Evolutionary conservation across 164 flowering plant species (phyloP).

Genomic region (Liriodendron chinense): DNA sequence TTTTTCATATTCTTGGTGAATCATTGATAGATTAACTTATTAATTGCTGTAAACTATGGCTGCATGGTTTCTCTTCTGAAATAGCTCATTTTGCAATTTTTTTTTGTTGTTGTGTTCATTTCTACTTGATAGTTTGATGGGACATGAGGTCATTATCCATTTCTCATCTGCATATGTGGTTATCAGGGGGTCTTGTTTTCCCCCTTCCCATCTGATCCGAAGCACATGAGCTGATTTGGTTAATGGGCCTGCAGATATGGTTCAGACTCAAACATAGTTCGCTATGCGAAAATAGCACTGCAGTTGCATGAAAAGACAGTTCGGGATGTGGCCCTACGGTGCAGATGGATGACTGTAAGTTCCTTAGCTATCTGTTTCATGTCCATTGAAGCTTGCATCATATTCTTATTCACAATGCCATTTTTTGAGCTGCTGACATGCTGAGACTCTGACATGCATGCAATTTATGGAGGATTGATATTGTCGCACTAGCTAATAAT

Average conservation of each 20-base stretch:
- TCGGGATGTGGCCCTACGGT: slow-evolving; percentile 72
- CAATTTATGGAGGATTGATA: not conserved
- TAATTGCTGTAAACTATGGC: too few species aligned
- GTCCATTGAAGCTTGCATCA: not conserved
- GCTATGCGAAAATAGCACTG: slow-evolving; percentile 66
- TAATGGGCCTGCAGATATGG: slow-evolving; percentile 37
- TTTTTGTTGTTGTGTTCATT: too few species aligned
- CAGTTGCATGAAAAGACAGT: slow-evolving; percentile 52
- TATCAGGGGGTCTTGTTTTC: not conserved
- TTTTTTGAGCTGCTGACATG: not conserved
- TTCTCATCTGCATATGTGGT: not conserved
- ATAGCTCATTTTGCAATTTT: too few species aligned
- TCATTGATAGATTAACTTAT: too few species aligned
- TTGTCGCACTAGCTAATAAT: too few species aligned
- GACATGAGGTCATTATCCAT: not conserved
- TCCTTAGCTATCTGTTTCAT: slow-evolving; percentile 3
- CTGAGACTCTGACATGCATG: not conserved
- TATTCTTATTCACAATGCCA: not conserved
- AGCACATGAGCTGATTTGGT: not conserved
- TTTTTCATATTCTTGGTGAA: too few species aligned
- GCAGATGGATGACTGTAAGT: slow-evolving; percentile 74
- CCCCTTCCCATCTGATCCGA: not conserved
- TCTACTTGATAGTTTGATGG: not conserved
- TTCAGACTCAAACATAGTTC: slow-evolving; percentile 34
- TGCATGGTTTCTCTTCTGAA: too few species aligned